Conservation (phyloP, 176 grass and related monocot genomes). For the Metroxylon sagu region DNA sequence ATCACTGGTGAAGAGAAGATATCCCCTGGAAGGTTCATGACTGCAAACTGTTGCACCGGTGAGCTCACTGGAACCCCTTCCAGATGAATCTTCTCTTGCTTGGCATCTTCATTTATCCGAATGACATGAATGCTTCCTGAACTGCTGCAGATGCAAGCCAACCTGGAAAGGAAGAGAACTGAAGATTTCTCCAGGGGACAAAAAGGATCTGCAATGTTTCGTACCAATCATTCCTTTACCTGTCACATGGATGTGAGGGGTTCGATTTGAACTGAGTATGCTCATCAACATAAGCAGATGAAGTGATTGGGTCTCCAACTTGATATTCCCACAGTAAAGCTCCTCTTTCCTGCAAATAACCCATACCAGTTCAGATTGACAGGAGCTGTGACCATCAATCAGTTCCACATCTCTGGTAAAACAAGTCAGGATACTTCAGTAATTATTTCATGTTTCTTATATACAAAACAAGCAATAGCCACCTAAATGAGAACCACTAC, state of each 20-base stretch:
- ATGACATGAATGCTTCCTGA: conserved; percentile 72
- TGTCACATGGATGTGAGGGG: conserved; percentile 36
- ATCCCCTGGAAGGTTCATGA: conserved; percentile 48
- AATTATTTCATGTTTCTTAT: too few relatives aligned
- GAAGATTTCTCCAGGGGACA: background rate
- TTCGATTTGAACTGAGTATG: conserved; percentile 31
- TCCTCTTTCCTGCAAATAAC: conserved; percentile 33
- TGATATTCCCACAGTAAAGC: conserved; percentile 58
- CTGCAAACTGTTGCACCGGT: conserved; percentile 36
- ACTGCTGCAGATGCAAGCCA: conserved; percentile 73
- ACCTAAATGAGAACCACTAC: too few relatives aligned
- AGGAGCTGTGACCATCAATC: too few relatives aligned
- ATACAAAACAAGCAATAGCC: too few relatives aligned
- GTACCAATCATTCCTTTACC: conserved; percentile 25
- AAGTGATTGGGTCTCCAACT: conserved; percentile 63
- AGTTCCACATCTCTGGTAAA: too few relatives aligned
- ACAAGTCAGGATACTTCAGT: too few relatives aligned
- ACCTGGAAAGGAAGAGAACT: conserved; percentile 19
- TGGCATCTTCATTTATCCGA: conserved; percentile 35
- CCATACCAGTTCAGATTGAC: too few relatives aligned
- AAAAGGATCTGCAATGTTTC: conserved; percentile 2
- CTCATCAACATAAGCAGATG: conserved; percentile 72
- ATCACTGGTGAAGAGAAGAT: conserved; percentile 92
- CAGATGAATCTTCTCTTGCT: conserved; percentile 15
- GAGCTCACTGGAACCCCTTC: conserved; percentile 9